phyloP scores from a whole-genome alignment of 1,139 yeast genomes.

The Magnusiomyces suaveolens region DNA sequence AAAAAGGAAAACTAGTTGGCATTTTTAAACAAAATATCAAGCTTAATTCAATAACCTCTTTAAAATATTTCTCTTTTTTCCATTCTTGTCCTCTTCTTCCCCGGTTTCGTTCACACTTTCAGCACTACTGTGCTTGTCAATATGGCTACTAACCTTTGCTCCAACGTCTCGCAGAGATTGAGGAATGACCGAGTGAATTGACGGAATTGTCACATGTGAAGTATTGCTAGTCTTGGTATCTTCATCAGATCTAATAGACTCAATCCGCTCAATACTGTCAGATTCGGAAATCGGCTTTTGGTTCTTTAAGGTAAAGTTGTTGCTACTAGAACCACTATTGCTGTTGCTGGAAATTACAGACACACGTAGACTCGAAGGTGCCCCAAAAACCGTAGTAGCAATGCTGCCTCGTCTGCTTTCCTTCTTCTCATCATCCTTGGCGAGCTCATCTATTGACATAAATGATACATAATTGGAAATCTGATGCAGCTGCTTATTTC shows the following conservation, averaged over 20 bases:
- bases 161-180: not conserved
- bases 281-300: not conserved
- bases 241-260: not conserved
- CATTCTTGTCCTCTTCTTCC: not conserved
- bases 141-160: not conserved
- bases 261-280: not conserved
- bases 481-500: slow-evolving; percentile 26
- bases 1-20: not conserved
- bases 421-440: slow-evolving; percentile 4
- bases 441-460: slow-evolving; percentile 28
- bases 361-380: not conserved
- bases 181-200: not conserved
- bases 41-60: slow-evolving; percentile 3
- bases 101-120: not conserved
- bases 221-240: not conserved
- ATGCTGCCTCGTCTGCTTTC: not conserved
- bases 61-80: not conserved
- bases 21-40: not conserved
- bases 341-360: not conserved
- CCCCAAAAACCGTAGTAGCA: not conserved
- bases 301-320: not conserved
- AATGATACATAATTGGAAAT: slow-evolving; percentile 29
- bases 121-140: not conserved
- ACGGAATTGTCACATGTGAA: not conserved
- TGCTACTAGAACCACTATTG: not conserved